These are phyloP conservation scores for Eurotiales sp. DNA, from an alignment of 2,329 filamentous ascomycete species.

Conservation along the genomic window DNA sequence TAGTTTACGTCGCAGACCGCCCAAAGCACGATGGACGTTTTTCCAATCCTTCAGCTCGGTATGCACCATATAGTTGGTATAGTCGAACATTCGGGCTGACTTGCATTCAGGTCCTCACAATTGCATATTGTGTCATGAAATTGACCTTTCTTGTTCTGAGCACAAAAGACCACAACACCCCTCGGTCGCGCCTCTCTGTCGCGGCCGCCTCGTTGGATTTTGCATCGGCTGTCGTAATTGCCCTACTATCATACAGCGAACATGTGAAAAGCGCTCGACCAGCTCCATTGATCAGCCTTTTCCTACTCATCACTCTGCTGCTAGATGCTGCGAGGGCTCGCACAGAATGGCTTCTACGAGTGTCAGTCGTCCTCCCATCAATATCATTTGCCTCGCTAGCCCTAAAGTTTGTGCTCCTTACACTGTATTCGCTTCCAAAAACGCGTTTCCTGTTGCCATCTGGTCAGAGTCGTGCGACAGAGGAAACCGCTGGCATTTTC, in stretches of 20 bases:
- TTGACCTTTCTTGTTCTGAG: conserved; percentile 1
- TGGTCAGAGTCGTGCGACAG: not conserved
- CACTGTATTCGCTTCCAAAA: conserved; percentile 1
- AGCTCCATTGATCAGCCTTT: conserved; percentile 2
- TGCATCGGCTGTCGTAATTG: not conserved
- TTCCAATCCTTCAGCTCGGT: conserved; percentile 1
- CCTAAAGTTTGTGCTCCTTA: conserved; percentile 8
- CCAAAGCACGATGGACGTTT: conserved; percentile 6
- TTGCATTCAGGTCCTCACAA: not conserved
- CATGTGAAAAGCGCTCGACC: conserved; percentile 9
- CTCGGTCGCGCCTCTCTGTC: not conserved
- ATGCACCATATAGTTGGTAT: not conserved
- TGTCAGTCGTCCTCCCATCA: not conserved
- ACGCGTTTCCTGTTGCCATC: not conserved
- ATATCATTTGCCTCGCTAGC: not conserved
- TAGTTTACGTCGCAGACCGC: conserved; percentile 2
- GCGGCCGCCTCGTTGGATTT: conserved; percentile 7
- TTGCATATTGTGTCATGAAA: conserved; percentile 5
- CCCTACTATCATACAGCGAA: conserved; percentile 6
- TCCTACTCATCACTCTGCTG: not conserved
- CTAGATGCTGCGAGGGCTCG: conserved; percentile 4
- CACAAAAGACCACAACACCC: not conserved
- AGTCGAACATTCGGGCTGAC: not conserved
- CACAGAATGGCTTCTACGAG: conserved; percentile 5
- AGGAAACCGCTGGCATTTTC: conserved; percentile 6